Evolutionary conservation across 2,329 filamentous ascomycete species (phyloP).

Genomic region (Mollisiaceae sp.): DNA sequence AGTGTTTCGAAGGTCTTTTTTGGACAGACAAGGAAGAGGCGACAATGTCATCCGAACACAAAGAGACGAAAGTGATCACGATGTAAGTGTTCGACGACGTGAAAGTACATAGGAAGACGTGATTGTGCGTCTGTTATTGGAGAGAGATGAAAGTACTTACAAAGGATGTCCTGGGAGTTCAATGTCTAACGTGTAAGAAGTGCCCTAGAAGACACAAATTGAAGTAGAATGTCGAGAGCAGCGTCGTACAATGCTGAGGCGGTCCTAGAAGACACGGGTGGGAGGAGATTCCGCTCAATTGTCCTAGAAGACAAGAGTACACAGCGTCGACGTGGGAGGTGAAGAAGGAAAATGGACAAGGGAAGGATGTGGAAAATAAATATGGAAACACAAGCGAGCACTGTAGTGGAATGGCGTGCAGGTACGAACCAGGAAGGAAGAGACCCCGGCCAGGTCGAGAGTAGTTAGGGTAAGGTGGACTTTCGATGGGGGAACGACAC

Average conservation of each 20-base stretch:
- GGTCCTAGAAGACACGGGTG: constrained; percentile 15
- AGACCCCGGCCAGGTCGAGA: neutral
- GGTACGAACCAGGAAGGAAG: neutral
- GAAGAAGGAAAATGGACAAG: neutral
- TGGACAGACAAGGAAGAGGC: neutral
- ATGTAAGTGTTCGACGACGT: neutral
- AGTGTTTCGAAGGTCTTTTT: neutral
- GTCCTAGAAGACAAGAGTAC: constrained; percentile 6
- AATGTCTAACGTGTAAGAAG: neutral
- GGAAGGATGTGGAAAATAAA: neutral
- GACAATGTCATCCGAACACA: neutral
- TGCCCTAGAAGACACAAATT: neutral
- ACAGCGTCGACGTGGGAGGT: neutral
- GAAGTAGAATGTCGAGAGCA: neutral
- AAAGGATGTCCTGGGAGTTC: neutral
- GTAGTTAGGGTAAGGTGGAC: neutral
- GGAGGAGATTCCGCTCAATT: neutral
- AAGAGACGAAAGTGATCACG: neutral
- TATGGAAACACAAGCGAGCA: constrained; percentile 4
- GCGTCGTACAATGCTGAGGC: neutral
- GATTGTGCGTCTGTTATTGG: neutral
- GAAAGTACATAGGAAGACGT: neutral
- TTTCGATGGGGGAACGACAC: neutral
- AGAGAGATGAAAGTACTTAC: neutral
- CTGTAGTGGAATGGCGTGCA: constrained; percentile 1